A percentile compares a stretch with the other conserved stretches of the same genome.
phyloP scores from a whole-genome alignment of 257 asterid species.

The Solanum habrochaites region DNA sequence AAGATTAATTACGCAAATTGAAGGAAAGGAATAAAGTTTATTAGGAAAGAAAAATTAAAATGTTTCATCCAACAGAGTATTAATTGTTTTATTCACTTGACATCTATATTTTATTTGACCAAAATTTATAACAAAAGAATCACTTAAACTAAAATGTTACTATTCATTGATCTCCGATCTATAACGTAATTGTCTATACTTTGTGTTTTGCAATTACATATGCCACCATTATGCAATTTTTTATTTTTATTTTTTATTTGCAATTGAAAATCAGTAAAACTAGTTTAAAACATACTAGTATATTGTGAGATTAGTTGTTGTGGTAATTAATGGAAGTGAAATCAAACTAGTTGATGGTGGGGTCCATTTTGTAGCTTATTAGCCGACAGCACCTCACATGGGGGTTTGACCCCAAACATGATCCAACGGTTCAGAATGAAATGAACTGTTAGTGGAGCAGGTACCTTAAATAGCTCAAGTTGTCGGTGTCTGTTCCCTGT shows the following conservation, averaged over 20 bases:
- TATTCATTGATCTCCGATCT: background rate
- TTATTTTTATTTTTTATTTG: too few relatives aligned
- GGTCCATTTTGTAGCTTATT: background rate
- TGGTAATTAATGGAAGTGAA: too few relatives aligned
- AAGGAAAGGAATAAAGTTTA: background rate
- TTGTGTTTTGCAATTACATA: background rate
- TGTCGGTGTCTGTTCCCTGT: conserved; percentile 27
- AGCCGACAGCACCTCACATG: conserved; percentile 2
- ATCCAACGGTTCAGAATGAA: conserved; percentile 9
- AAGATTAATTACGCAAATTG: background rate
- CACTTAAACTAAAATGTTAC: background rate
- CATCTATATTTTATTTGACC: background rate
- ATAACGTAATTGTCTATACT: background rate
- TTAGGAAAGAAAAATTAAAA: background rate
- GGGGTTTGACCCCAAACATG: background rate
- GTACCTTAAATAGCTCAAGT: conserved; percentile 23
- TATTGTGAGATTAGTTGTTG: too few relatives aligned
- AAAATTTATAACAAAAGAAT: background rate
- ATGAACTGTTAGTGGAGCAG: conserved; percentile 9
- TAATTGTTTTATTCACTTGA: background rate
- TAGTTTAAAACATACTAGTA: too few relatives aligned
- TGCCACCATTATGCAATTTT: background rate
- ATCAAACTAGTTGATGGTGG: background rate
- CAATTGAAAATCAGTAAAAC: too few relatives aligned
- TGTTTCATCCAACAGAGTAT: background rate